Base-by-base conservation (phyloP, 148 eudicot species). In the Chenopodium quinoa region DNA sequence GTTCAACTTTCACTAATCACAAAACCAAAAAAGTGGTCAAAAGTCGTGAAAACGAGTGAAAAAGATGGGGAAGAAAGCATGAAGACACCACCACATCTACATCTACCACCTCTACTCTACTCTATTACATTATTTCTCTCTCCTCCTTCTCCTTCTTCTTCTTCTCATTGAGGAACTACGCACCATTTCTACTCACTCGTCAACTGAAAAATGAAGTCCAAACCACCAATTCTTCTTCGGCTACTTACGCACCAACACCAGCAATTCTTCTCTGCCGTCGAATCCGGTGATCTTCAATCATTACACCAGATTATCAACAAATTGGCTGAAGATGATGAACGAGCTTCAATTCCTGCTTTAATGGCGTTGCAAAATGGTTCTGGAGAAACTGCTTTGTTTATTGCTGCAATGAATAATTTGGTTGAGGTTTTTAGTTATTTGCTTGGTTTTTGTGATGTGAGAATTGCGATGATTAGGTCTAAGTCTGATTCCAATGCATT, bases 231-330 rank as follows among this genome's bases (percentile, higher is more conserved):
- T 40, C 44, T 40, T 40, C 84, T 88, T 13, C 87, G 92, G n/a
- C 83, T 94, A 78, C 85, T 91, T 52, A 78, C 87, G 75, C 94
- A 89, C 70, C 94, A 92, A 82, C 94, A 90, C 70, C 94, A 92
- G 80, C 88, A 90, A 60, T 90, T 90, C 75, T 91, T 94, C 89
- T 9, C 84, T 4, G 93, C 98, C 25, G 93, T 94, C 29, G 86
- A 85, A 87, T 89, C 90, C 9, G 83, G 81, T 65, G 90, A 92
- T 79, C 75, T 92, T 29, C 86, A 82, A 37, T 84, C 91, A 56
- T 79, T 92, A 40, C 83, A 86, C 83, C 80, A 14, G 2, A 13
- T 90, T 60, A 76, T 92, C 52, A 74, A 89, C 62, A 73, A 72
- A 68, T 56, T 80, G n/a, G 73, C 47, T 29, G 48, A 58, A 23